A percentile compares a stretch with the other conserved stretches of the same genome.
Conservation (phyloP, 306 rosid genomes). For the Dalbergia cultrata region DNA sequence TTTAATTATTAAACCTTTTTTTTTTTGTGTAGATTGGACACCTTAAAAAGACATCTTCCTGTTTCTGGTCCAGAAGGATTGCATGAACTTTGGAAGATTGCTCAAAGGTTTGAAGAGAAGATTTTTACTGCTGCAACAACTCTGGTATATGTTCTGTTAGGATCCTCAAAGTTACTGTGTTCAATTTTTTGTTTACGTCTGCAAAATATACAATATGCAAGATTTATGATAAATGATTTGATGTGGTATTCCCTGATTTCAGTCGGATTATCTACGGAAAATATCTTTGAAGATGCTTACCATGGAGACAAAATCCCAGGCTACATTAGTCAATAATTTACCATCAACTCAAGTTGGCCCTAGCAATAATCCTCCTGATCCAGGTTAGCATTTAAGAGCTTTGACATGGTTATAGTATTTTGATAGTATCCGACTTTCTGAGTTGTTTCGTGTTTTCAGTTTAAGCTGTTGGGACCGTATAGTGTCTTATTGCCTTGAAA, state of each 20-base stretch:
- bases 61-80: constrained; percentile 76
- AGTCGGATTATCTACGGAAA: constrained; percentile 63
- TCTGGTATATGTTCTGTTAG: constrained; percentile 59
- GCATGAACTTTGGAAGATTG: constrained; percentile 78
- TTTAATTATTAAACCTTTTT: constrained; percentile 38
- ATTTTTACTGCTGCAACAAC: constrained; percentile 74
- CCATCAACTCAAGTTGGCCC: constrained; percentile 60
- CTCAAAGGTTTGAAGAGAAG: constrained; percentile 89
- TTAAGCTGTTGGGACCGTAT: not conserved
- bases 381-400: constrained; percentile 60
- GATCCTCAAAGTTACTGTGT: not conserved
- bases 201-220: not conserved
- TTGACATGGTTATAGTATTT: constrained; percentile 18
- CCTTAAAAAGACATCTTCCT: constrained; percentile 84
- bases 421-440: not conserved
- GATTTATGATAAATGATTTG: not conserved
- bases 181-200: constrained; percentile 1
- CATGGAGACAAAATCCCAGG: constrained; percentile 79
- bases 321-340: constrained; percentile 47
- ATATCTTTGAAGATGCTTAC: constrained; percentile 64
- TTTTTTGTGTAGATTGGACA: constrained; percentile 68
- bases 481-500: constrained; percentile 27
- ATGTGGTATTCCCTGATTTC: constrained; percentile 41
- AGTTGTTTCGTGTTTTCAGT: constrained; percentile 19
- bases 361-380: constrained; percentile 70